A percentile compares a stretch with the other conserved stretches of the same genome.
These are phyloP conservation scores for Penicillium brevicompactum DNA, from an alignment of 2,329 filamentous ascomycete genomes.

Conservation along the genomic window DNA sequence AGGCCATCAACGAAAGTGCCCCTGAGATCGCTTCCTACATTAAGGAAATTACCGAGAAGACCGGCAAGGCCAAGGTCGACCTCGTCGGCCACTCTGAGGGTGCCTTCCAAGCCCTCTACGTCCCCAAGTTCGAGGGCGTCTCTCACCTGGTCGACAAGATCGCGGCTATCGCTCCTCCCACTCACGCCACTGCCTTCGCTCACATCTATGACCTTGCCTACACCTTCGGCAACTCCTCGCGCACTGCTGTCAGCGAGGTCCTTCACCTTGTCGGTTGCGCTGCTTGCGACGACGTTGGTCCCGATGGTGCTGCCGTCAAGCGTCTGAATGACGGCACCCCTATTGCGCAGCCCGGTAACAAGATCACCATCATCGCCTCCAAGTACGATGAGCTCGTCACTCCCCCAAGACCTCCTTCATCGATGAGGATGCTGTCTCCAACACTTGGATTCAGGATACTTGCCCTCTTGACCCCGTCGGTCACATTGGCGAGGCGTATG, in stretches of 20 bases:
- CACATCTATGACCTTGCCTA: constrained; percentile 33
- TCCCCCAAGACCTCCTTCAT: constrained; percentile 34
- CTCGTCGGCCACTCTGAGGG: constrained; percentile 50
- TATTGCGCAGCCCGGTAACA: constrained; percentile 38
- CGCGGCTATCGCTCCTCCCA: constrained; percentile 40
- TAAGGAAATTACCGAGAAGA: constrained; percentile 36
- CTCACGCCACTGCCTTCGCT: constrained; percentile 36
- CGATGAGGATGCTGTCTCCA: constrained; percentile 34
- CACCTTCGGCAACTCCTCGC: constrained; percentile 28
- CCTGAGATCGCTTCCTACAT: constrained; percentile 45
- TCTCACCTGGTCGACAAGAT: constrained; percentile 34
- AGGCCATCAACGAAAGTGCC: constrained; percentile 42
- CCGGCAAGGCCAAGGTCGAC: constrained; percentile 42
- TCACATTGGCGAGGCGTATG: constrained; percentile 42
- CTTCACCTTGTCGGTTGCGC: constrained; percentile 33
- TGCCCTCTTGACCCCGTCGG: constrained; percentile 38
- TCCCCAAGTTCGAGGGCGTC: constrained; percentile 41
- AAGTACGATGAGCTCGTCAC: constrained; percentile 40
- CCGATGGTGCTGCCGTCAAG: constrained; percentile 30
- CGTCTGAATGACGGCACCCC: constrained; percentile 36
- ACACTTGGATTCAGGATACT: constrained; percentile 35
- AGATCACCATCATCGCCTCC: constrained; percentile 38
- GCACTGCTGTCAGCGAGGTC: constrained; percentile 24
- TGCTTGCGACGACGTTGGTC: constrained; percentile 37
- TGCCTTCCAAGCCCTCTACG: constrained; percentile 44